Conservation (phyloP, 495 filamentous ascomycete genomes). For the Tuber calosporum region DNA sequence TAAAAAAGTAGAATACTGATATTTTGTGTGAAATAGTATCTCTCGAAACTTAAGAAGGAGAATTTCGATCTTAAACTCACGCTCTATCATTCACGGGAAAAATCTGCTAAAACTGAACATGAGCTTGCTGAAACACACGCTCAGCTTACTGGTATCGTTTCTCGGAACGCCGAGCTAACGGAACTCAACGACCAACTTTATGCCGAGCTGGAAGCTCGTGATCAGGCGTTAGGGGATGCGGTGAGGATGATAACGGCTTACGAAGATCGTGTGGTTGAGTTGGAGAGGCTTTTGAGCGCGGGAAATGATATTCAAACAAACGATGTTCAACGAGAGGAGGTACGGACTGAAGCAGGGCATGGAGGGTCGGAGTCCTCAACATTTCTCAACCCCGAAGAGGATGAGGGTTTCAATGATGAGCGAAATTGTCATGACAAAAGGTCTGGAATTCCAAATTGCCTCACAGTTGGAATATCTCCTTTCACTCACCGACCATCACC, state of each 20-base stretch:
- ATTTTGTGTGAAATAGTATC: slow-evolving; percentile 20
- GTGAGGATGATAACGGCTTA: slow-evolving; percentile 69
- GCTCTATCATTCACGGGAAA: slow-evolving; percentile 63
- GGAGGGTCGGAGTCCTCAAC: background rate
- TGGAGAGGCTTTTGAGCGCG: slow-evolving; percentile 39
- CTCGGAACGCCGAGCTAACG: slow-evolving; percentile 45
- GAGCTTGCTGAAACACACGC: slow-evolving; percentile 17
- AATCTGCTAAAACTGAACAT: slow-evolving; percentile 19
- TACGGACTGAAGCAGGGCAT: background rate
- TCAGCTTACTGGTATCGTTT: slow-evolving; percentile 15
- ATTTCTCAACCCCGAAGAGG: background rate
- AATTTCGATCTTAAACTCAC: slow-evolving; percentile 89
- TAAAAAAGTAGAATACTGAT: slow-evolving; percentile 7
- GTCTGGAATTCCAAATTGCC: slow-evolving; percentile 3
- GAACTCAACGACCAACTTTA: slow-evolving; percentile 62
- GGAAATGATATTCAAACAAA: slow-evolving; percentile 6
- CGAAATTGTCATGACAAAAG: background rate
- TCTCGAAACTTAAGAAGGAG: slow-evolving; percentile 66
- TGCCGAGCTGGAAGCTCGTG: slow-evolving; percentile 63
- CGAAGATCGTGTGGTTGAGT: slow-evolving; percentile 59
- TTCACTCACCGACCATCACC: slow-evolving; percentile 18
- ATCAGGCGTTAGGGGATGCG: slow-evolving; percentile 73
- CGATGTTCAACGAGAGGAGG: slow-evolving; percentile 4
- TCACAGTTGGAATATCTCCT: slow-evolving; percentile 26
- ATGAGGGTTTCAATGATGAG: background rate